These are phyloP conservation scores for Starmerella floricola DNA, from an alignment of 805 yeast genomes.

Conservation along the genomic window DNA sequence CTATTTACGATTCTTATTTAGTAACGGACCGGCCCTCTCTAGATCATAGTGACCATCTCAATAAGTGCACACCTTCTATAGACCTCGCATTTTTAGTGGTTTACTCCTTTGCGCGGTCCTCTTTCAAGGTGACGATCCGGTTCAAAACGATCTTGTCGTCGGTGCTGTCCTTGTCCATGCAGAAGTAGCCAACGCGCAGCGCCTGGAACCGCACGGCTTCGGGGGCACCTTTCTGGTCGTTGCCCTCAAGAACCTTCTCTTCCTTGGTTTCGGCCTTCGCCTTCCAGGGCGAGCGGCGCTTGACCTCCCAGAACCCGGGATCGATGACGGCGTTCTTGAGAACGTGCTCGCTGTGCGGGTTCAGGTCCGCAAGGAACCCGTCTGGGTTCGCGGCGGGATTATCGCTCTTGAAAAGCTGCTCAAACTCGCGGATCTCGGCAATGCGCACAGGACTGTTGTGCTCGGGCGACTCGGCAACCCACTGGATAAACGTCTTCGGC, in stretches of 20 bases:
- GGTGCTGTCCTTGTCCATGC: slow-evolving; percentile 68
- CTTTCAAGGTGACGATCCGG: slow-evolving; percentile 87
- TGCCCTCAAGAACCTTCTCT: slow-evolving; percentile 51
- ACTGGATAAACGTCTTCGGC: slow-evolving; percentile 94
- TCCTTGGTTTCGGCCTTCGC: slow-evolving; percentile 45
- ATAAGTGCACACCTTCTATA: too few species aligned
- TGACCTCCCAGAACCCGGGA: slow-evolving; percentile 57
- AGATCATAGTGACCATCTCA: too few species aligned
- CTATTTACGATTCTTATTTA: too few species aligned
- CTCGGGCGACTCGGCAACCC: slow-evolving; percentile 69
- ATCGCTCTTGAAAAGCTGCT: slow-evolving; percentile 77
- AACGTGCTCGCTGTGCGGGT: slow-evolving; percentile 63
- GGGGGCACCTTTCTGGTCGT: slow-evolving; percentile 40
- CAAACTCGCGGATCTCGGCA: slow-evolving; percentile 73
- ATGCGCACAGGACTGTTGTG: slow-evolving; percentile 52
- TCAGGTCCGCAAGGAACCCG: slow-evolving; percentile 76
- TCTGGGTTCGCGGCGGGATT: slow-evolving; percentile 82
- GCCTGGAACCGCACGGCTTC: slow-evolving; percentile 97
- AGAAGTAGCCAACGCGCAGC: slow-evolving; percentile 89
- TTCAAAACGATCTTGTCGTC: slow-evolving; percentile 58
- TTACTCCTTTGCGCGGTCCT: slow-evolving; percentile 38
- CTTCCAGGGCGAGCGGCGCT: slow-evolving; percentile 57
- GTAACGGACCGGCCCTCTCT: too few species aligned
- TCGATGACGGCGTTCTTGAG: slow-evolving; percentile 60
- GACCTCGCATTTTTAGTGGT: too few species aligned